Evolutionary conservation across 169 alveolate species (phyloP).

Genomic region (Ichthyophthirius multifiliis): DNA sequence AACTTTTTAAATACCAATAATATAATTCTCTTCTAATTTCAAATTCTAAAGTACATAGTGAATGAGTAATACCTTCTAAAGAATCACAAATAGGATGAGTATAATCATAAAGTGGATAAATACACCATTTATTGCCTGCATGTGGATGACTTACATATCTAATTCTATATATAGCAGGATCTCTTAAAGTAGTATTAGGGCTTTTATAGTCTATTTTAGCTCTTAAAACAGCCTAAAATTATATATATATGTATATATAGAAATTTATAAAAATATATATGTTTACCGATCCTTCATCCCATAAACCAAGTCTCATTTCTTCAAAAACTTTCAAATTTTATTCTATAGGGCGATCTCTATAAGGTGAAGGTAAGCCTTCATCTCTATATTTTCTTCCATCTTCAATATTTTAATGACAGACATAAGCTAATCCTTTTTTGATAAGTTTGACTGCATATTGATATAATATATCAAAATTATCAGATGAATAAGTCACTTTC

Average conservation of each 20-base stretch:
- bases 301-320: conserved; percentile 94
- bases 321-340: conserved; percentile 95
- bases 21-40: conserved; percentile 98
- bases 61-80: conserved; percentile 96
- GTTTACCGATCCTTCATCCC: conserved; percentile 92
- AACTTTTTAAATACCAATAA: conserved; percentile 97
- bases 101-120: conserved; percentile 99
- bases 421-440: conserved; percentile 97
- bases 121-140: conserved; percentile 98
- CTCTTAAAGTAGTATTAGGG: conserved; percentile 97
- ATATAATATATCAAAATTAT: conserved; percentile 96
- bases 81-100: conserved; percentile 99
- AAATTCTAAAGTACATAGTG: conserved; percentile 99
- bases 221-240: conserved; percentile 82
- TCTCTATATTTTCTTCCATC: conserved; percentile 91
- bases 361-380: conserved; percentile 89
- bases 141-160: conserved; percentile 95
- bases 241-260: too few relatives aligned
- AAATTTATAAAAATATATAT: too few relatives aligned
- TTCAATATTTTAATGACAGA: conserved; percentile 94
- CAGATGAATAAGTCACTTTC: conserved; percentile 94
- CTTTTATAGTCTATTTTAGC: conserved; percentile 98
- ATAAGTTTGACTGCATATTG: conserved; percentile 96
- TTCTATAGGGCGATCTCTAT: conserved; percentile 94
- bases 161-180: conserved; percentile 95